These are phyloP conservation scores for Verticillium zaregamsianum DNA, from an alignment of 2,329 filamentous ascomycete genomes.

Conservation along the genomic window DNA sequence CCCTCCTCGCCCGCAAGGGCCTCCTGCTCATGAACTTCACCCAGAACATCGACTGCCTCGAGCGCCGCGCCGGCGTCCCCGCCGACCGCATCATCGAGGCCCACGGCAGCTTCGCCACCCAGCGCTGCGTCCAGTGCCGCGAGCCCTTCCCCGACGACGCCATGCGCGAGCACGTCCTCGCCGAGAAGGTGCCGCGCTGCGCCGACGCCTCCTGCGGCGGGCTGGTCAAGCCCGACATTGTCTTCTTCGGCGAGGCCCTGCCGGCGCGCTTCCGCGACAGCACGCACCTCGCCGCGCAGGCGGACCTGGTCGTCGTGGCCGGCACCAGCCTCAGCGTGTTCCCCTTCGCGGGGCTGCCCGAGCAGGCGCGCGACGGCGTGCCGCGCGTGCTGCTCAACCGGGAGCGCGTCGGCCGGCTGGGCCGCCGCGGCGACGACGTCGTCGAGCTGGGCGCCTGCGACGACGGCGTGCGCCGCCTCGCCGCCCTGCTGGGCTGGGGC, in stretches of 20 bases:
- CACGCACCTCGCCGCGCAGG: slow-evolving; percentile 46
- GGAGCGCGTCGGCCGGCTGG: slow-evolving; percentile 76
- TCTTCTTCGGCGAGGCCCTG: slow-evolving; percentile 82
- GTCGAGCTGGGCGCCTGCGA: slow-evolving; percentile 81
- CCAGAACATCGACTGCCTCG: slow-evolving; percentile 96
- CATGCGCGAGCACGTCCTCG: slow-evolving; percentile 67
- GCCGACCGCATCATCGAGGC: slow-evolving; percentile 82
- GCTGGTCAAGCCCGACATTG: slow-evolving; percentile 88
- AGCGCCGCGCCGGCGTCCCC: slow-evolving; percentile 81
- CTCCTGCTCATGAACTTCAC: slow-evolving; percentile 85
- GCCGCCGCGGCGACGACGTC: slow-evolving; percentile 77
- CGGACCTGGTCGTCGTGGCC: slow-evolving; percentile 79
- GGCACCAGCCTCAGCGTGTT: slow-evolving; percentile 86
- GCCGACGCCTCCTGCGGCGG: slow-evolving; percentile 59
- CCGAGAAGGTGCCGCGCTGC: slow-evolving; percentile 69
- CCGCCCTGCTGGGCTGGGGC: slow-evolving; percentile 76
- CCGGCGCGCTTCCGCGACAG: slow-evolving; percentile 31
- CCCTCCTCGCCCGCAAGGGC: slow-evolving; percentile 73
- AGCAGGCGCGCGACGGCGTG: slow-evolving; percentile 52
- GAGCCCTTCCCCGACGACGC: slow-evolving; percentile 63
- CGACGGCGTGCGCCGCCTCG: slow-evolving; percentile 71
- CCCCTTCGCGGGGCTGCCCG: slow-evolving; percentile 80
- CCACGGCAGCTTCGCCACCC: slow-evolving; percentile 89
- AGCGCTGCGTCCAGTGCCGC: slow-evolving; percentile 88
- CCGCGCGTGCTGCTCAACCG: slow-evolving; percentile 86